These are phyloP conservation scores for Mesotaenium endlicherianum DNA, from an alignment of 139 green algal species.

Conservation along the genomic window DNA sequence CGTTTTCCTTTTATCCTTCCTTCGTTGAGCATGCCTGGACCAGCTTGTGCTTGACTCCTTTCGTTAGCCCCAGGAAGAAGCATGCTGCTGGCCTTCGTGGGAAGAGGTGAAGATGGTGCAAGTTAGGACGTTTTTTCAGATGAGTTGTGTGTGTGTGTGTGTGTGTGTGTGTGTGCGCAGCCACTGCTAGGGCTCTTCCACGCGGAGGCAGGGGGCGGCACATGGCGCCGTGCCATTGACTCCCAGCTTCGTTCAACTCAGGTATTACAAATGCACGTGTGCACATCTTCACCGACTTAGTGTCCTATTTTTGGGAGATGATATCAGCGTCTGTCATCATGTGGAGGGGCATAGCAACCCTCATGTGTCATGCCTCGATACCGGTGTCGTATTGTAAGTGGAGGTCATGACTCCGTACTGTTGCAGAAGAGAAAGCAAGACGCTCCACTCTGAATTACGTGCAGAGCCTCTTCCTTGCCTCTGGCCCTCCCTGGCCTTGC, in stretches of 20 bases:
- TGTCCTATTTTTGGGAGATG: background rate
- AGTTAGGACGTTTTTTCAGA: too few relatives aligned
- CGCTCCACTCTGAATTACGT: too few relatives aligned
- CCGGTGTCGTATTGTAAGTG: background rate
- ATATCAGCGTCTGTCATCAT: background rate
- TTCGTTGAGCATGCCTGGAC: too few relatives aligned
- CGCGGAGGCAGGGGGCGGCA: conserved; percentile 9
- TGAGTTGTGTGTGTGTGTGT: background rate
- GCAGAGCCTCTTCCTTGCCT: too few relatives aligned
- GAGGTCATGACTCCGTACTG: too few relatives aligned
- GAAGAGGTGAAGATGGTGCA: too few relatives aligned
- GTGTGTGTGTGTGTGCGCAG: background rate
- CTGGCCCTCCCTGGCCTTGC: too few relatives aligned
- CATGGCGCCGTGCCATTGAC: conserved; percentile 33
- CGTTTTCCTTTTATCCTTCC: background rate
- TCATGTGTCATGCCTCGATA: background rate
- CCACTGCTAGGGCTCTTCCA: conserved; percentile 29
- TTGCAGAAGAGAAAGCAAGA: too few relatives aligned
- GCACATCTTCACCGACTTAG: background rate
- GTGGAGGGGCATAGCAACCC: background rate
- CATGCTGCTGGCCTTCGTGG: too few relatives aligned
- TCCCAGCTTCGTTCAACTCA: background rate
- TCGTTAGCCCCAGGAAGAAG: too few relatives aligned
- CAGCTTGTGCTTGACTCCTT: too few relatives aligned
- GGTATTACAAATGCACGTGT: conserved; percentile 10